Conservation (phyloP, 495 filamentous ascomycete genomes). For the Chlorociboria aeruginascens region DNA sequence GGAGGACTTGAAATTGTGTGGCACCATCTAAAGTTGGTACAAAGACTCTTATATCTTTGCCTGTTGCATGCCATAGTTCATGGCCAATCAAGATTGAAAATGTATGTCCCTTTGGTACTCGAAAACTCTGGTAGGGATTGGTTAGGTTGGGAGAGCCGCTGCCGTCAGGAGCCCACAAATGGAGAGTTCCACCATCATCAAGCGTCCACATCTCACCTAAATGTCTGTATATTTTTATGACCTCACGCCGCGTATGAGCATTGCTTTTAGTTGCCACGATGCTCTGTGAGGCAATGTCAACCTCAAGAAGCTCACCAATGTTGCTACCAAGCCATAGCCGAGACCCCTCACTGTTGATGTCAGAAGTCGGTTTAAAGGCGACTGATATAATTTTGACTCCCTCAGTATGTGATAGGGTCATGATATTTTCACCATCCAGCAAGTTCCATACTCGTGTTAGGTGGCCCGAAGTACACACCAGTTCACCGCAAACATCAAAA, state of each 20-base stretch:
- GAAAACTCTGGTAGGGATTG: slow-evolving; percentile 49
- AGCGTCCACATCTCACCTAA: slow-evolving; percentile 88
- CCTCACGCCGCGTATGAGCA: slow-evolving; percentile 70
- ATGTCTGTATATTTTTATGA: slow-evolving; percentile 78
- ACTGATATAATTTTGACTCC: slow-evolving; percentile 65
- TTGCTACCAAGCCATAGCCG: slow-evolving; percentile 88
- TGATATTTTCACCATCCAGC: slow-evolving; percentile 62
- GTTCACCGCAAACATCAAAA: slow-evolving; percentile 78
- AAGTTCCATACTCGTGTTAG: slow-evolving; percentile 81
- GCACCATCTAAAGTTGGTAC: slow-evolving; percentile 54
- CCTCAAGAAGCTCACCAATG: slow-evolving; percentile 74
- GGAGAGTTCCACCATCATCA: slow-evolving; percentile 79
- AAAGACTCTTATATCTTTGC: slow-evolving; percentile 80
- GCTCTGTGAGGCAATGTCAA: slow-evolving; percentile 61
- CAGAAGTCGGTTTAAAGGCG: slow-evolving; percentile 68
- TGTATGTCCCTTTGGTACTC: slow-evolving; percentile 69
- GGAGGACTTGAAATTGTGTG: slow-evolving; percentile 56
- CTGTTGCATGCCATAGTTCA: slow-evolving; percentile 77
- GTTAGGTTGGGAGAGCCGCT: slow-evolving; percentile 61
- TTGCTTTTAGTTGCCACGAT: slow-evolving; percentile 50
- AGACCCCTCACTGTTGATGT: slow-evolving; percentile 66
- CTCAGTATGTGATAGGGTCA: slow-evolving; percentile 74
- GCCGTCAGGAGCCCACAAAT: slow-evolving; percentile 77
- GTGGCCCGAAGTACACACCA: slow-evolving; percentile 74
- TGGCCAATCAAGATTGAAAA: slow-evolving; percentile 75